Base-by-base conservation (phyloP, 345 rosid genomes). In the Anastatica hierochuntica region DNA sequence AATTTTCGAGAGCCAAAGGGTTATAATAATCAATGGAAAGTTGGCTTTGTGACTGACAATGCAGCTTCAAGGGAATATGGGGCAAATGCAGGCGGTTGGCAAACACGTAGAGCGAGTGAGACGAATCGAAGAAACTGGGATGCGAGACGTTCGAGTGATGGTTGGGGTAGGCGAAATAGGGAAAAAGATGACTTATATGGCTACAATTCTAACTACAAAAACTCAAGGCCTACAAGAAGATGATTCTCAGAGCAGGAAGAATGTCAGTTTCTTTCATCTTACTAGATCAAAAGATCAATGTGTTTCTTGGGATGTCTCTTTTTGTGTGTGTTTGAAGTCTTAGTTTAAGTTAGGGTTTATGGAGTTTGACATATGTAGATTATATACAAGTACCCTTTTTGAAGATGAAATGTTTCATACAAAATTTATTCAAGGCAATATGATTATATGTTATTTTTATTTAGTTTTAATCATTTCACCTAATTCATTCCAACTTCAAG, bases 161-260 rank as follows among this genome's bases (percentile, higher is more conserved):
- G 57, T 27, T 59, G 77, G 77, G 67, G 73, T 58, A 58, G 69
- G 43, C 49, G 76, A 76, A 68, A 65, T 50, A 43, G 29, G 41
- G 74, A 66, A 77, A 75, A 71, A 75, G 82, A 63, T 80, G 72
- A 70, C 68, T 24, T 19, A 3, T 43, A 63, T 67, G 44, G 67
- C 37, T 49, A 69, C 50, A 78, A 45, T 34, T 44, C 68, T 68
- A 44, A 56, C 42, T 67, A 76, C 71, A 58, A 33, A 57, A 72
- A 58, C 73, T 54, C 73, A 39, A 71, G 82, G 70, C 69, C 62
- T 54, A 52, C 34, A 21, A 70, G 59, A 48, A 6, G 69, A 67
- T 39, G 59, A 62, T 69, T 44, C 64, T 42, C 72, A 38, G 40
- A 71, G 63, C 69, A 74, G 69, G 72, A 79, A 73, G 69, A n/a